Evolutionary conservation across 805 yeast species (phyloP), one percentile per base, ranked within the genome.

Genomic region (Zygoascus tannicola): DNA sequence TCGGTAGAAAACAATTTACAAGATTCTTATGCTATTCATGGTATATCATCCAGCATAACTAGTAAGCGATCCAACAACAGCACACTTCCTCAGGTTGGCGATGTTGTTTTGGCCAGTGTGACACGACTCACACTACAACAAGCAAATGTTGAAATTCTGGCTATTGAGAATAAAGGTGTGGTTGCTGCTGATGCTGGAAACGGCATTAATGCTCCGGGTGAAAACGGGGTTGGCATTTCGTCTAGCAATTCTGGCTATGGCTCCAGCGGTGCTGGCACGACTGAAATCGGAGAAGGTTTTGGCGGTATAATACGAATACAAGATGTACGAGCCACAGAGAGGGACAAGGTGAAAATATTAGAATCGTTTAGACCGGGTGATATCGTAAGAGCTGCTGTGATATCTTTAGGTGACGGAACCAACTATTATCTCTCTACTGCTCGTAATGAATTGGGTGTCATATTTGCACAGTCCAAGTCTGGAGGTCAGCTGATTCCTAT

Each of bases 321-420:
- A 62, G 98, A 92, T 62, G 78, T 92, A 1, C 71, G 97, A 48
- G 80, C 90, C 18, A 85, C 96, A 0, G 96, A 92, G 52, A 71
- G 95, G 56, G 98, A 92, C 58, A 76, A 77, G 56, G 88, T 87
- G 26, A 81, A 81, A 55, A 72, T 90, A 28, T 73, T 76, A 45
- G 85, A 85, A 16, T 73, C 87, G 57, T 92, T 80, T 64, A 75
- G 75, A 53, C 97, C 97, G 0, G 97, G 97, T 14, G 99, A 92
- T 62, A 76, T 92, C 42, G 84, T 92, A 2, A 71, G 95, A 49
- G 96, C 95, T 0, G 68, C 73, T 51, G 80, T 88, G 5, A 56
- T 78, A 22, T 85, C 95, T 0, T 66, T 92, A 28, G 99, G 99
- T 44, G 98, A 92, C 63, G 97, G 97, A 5, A 72, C 82, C 16